These are phyloP conservation scores for Teunomyces barrocoloradensis DNA, from an alignment of 805 yeast genomes.

Conservation along the genomic window DNA sequence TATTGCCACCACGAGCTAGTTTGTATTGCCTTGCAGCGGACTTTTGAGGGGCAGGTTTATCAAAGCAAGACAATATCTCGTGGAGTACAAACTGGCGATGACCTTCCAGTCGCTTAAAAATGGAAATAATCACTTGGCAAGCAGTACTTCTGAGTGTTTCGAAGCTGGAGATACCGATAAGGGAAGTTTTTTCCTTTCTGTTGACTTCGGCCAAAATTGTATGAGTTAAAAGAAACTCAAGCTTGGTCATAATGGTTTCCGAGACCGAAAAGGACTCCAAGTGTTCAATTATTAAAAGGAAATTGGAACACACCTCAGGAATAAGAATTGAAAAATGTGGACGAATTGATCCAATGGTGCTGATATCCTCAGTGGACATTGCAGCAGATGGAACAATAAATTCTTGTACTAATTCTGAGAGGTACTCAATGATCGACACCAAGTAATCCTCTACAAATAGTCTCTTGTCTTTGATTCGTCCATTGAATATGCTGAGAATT, in stretches of 20 bases:
- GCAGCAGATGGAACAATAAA: conserved; percentile 17
- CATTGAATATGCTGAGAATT: conserved; percentile 40
- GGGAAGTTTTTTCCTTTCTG: conserved; percentile 17
- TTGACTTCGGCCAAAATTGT: conserved; percentile 40
- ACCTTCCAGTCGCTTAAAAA: conserved; percentile 39
- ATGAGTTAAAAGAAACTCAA: conserved; percentile 52
- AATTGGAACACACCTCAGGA: conserved; percentile 11
- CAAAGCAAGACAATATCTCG: conserved; percentile 55
- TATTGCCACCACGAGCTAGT: conserved; percentile 42
- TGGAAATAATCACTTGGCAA: conserved; percentile 27
- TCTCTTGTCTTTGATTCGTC: conserved; percentile 40
- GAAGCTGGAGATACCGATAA: conserved; percentile 17
- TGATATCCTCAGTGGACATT: conserved; percentile 1
- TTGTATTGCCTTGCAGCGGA: conserved; percentile 41
- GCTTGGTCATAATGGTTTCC: conserved; percentile 53
- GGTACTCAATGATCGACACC: conserved; percentile 36
- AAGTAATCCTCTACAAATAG: conserved; percentile 48
- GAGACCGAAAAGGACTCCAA: conserved; percentile 20
- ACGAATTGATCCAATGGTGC: conserved; percentile 7
- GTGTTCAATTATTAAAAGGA: conserved; percentile 10
- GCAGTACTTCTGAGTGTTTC: conserved; percentile 27
- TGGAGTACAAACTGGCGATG: conserved; percentile 62
- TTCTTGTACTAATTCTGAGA: conserved; percentile 32
- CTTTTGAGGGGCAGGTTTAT: conserved; percentile 48
- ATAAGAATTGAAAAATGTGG: conserved; percentile 10